Evolutionary conservation across 108 stramenopile species (phyloP), one percentile per base, ranked within the genome.

Genomic region (Cyclotella kingstonii): DNA sequence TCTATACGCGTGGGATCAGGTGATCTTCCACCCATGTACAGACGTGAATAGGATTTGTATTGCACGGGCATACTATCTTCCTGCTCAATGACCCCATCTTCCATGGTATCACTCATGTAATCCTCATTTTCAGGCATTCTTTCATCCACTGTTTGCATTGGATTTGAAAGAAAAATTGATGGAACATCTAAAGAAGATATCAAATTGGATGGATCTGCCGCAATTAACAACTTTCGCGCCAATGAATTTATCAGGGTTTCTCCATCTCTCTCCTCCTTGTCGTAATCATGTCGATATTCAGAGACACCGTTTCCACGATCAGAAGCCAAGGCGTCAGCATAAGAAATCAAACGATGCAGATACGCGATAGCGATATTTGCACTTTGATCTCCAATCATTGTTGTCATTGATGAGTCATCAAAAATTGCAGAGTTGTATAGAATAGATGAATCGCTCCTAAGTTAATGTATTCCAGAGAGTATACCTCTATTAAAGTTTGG

Each of bases 141-240:
- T 23, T 18, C 23, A 35, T 12, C 27, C 26, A 17, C 60, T 5
- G 50, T 38, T 26, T 63, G 2, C 11, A 21, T 42, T 41, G 21
- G n/a, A n/a, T n/a, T 26, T n/a, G 56, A 59, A 23, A 76, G 45
- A 52, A 76, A 68, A 21, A 44, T 54, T 17, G 52, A 18, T 7
- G 74, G 74, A 21, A 76, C 60, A 18, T 42, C 31, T 49, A 55
- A 44, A 6, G 67, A 68, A 22, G 67, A 58, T 27, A 54, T 19
- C 26, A 76, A 29, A 19, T 57, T 67, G 8, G 54, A 60, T 3
- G 74, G 74, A 60, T 68, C 67, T 4, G 66, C 55, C 8, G 75
- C 75, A 15, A 63, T 14, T 4, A 68, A 41, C 54, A 76, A 33
- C 28, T 23, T 33, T 5, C 49, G 48, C 10, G 75, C 66, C 19